Percentiles rank a stretch among this genome's conserved stretches.
phyloP scores from a whole-genome alignment of 2,329 filamentous ascomycete species.

The Xylaria sp. region DNA sequence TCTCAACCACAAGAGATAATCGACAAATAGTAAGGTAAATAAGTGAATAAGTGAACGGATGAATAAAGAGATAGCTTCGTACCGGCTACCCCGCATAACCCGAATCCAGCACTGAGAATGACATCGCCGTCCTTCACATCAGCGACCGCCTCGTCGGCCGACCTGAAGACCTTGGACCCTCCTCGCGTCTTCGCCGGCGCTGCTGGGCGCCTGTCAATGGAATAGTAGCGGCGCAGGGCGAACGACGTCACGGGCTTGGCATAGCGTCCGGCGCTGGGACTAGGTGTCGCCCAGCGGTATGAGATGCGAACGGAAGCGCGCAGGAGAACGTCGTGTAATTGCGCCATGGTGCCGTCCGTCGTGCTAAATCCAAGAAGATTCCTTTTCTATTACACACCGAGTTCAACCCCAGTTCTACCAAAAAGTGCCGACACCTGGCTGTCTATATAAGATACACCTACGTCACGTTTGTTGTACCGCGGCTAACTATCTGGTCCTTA shows the following conservation, averaged over 20 bases:
- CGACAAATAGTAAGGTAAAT: not conserved
- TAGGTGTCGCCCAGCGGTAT: slow-evolving; percentile 43
- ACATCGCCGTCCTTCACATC: slow-evolving; percentile 77
- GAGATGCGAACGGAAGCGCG: slow-evolving; percentile 46
- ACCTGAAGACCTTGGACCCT: slow-evolving; percentile 61
- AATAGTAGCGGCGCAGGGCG: slow-evolving; percentile 25
- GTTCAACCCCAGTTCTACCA: not conserved
- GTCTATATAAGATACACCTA: slow-evolving; percentile 1
- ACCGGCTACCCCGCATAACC: slow-evolving; percentile 81
- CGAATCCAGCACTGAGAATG: slow-evolving; percentile 81
- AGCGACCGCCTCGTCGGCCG: slow-evolving; percentile 74
- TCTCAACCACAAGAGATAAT: not conserved
- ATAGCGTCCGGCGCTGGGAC: slow-evolving; percentile 35
- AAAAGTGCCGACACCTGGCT: not conserved
- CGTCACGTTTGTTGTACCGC: not conserved
- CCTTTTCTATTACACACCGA: not conserved
- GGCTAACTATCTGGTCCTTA: not conserved
- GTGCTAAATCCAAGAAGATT: not conserved
- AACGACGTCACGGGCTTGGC: slow-evolving; percentile 37
- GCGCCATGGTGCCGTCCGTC: slow-evolving; percentile 41
- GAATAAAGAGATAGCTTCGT: slow-evolving; percentile 39
- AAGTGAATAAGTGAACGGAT: not conserved
- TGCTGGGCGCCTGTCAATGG: slow-evolving; percentile 29
- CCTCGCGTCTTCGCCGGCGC: slow-evolving; percentile 43
- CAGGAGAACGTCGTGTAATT: slow-evolving; percentile 40